Conservation (phyloP, 1,284 basidiomycete genomes). For the Ceratobasidium sp. region DNA sequence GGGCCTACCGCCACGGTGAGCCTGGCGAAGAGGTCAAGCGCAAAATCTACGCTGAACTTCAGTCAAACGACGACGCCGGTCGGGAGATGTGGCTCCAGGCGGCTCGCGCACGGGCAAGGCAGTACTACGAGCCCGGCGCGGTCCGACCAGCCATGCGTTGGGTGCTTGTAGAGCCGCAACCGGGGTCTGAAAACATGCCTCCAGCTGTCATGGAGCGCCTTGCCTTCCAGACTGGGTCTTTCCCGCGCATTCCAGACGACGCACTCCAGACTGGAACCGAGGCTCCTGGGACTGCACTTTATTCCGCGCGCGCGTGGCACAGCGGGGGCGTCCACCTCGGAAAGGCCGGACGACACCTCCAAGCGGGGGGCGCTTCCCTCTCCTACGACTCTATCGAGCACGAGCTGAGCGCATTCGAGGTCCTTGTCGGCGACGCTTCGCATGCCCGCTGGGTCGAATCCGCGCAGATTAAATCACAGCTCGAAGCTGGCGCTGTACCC, state of each 20-base stretch:
- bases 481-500: conserved; percentile 32
- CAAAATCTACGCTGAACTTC: conserved; percentile 34
- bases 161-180: conserved; percentile 44
- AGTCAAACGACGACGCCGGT: conserved; percentile 35
- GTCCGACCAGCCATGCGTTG: conserved; percentile 43
- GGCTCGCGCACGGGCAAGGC: conserved; percentile 36
- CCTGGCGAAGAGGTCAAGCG: conserved; percentile 34
- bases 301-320: conserved; percentile 54
- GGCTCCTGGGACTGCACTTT: conserved; percentile 53
- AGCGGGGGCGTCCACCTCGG: conserved; percentile 55
- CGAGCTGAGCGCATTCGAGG: conserved; percentile 54
- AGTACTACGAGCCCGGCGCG: conserved; percentile 42
- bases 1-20: conserved; percentile 31
- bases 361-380: conserved; percentile 52
- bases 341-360: conserved; percentile 55
- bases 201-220: conserved; percentile 17
- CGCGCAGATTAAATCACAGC: conserved; percentile 50
- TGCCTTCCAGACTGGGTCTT: conserved; percentile 50
- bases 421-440: conserved; percentile 54
- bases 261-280: conserved; percentile 55
- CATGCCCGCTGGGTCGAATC: conserved; percentile 55
- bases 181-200: conserved; percentile 28
- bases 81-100: conserved; percentile 43
- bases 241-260: conserved; percentile 51
- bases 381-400: conserved; percentile 54